Base-by-base conservation (phyloP, 2,329 filamentous ascomycete species). In the Talaromyces pinophilus region DNA sequence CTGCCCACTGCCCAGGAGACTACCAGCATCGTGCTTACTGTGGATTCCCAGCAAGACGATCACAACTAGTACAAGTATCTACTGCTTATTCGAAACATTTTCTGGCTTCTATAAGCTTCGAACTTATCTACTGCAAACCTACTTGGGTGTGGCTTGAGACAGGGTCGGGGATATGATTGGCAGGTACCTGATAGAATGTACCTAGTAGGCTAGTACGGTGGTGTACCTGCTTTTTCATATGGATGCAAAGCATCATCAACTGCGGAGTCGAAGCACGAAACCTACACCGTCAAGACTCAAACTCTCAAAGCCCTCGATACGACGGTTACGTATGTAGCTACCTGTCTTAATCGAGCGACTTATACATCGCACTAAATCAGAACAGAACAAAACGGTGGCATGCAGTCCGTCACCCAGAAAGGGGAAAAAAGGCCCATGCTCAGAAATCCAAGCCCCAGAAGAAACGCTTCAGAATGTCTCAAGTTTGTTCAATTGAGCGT, bases 391-490 rank as follows among this genome's bases (percentile, higher is more conserved):
- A 57, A 57, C n/a, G 54, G n/a, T 57, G 33, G n/a, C 54, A 57
- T n/a, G 33, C 28, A 25, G 2, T 5, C 22, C 35, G 11, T 38
- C 10, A 19, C n/a, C 25, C 33, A 25, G 11, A 57, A 57, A 35
- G 11, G 48, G n/a, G 33, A 19, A 10, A 57, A 30, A 57, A 22
- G 10, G n/a, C 33, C 30, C 54, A 57, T 57, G 54, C n/a, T 46
- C 19, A 28, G 25, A 22, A 25, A 17, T 44, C 22, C 57, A 30
- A 40, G 30, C 2, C 57, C 22, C 40, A 22, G 57, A 22, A 33
- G 38, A 60, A 60, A 64, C 40, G 62, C 62, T 48, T 59, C 62
- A 64, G 40, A 64, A 59, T 64, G 62, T 59, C 62, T 64, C 62
- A 57, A 33, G 15, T 63, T 46, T 60, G 38, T 62, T 62, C 60